A percentile compares a stretch with the other conserved stretches of the same genome.
These are phyloP conservation scores for Ophiosphaerella narmari DNA, from an alignment of 2,329 filamentous ascomycete species.

Conservation along the genomic window DNA sequence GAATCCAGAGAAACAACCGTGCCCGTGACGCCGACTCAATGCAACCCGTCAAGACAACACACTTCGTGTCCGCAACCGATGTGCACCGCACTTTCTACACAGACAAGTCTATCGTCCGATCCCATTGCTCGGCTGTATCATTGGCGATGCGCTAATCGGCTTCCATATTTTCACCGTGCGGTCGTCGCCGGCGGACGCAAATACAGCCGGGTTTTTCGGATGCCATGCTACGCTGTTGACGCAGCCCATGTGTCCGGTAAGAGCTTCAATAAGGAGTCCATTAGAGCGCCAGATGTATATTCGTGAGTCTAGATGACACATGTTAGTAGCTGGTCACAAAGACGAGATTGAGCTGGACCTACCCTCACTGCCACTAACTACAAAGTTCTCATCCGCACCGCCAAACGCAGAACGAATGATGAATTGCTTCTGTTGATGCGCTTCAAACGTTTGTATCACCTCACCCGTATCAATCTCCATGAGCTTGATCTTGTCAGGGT, in stretches of 20 bases:
- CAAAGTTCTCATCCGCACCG: conserved; percentile 88
- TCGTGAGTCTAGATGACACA: conserved; percentile 57
- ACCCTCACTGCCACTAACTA: conserved; percentile 92
- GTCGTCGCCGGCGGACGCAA: conserved; percentile 92
- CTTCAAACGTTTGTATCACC: conserved; percentile 74
- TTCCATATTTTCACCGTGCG: conserved; percentile 77
- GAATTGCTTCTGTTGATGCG: conserved; percentile 74
- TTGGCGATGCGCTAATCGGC: conserved; percentile 20
- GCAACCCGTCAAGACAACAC: too few relatives aligned
- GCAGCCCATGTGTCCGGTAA: conserved; percentile 75
- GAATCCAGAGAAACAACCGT: too few relatives aligned
- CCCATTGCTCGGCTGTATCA: conserved; percentile 23
- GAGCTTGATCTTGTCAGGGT: conserved; percentile 75
- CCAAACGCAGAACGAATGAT: conserved; percentile 85
- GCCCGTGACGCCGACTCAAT: too few relatives aligned
- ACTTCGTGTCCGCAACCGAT: too few relatives aligned
- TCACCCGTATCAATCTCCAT: conserved; percentile 76
- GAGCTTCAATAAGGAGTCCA: conserved; percentile 73
- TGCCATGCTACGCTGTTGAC: conserved; percentile 93
- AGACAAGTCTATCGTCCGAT: conserved; percentile 21
- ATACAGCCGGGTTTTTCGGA: conserved; percentile 77
- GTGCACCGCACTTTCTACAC: too few relatives aligned
- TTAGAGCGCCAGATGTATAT: conserved; percentile 93
- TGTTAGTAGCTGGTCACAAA: neutral
- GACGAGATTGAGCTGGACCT: conserved; percentile 27